Percentiles rank a stretch among this genome's conserved stretches.
phyloP scores from a whole-genome alignment of 2,329 filamentous ascomycete species.

The Arthrobotrys sinensis region DNA sequence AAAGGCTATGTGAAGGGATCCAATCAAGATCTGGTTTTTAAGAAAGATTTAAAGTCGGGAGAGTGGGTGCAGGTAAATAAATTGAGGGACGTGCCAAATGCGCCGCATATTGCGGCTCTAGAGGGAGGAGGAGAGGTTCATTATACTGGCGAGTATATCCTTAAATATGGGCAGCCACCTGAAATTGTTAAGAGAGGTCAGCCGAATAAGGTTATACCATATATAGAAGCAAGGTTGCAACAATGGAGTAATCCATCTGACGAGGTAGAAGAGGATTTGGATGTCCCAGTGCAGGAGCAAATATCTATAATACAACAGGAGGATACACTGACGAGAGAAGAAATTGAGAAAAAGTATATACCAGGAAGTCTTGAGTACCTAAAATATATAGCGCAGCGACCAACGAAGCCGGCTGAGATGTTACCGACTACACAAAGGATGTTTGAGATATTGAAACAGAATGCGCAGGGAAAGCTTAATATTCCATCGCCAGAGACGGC shows the following conservation, averaged over 20 bases:
- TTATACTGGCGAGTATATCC: conserved; percentile 5
- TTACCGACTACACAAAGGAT: conserved; percentile 16
- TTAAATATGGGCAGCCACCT: conserved; percentile 5
- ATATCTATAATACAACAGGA: neutral
- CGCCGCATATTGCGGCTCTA: neutral
- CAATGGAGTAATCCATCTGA: neutral
- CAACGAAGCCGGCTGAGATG: neutral
- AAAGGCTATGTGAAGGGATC: neutral
- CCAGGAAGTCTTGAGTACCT: conserved; percentile 2
- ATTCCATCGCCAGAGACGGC: conserved; percentile 20
- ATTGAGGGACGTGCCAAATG: conserved; percentile 24
- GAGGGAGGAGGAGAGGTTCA: neutral
- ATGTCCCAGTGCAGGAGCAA: neutral
- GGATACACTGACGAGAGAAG: neutral
- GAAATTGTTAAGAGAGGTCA: neutral
- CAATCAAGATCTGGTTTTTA: conserved; percentile 17
- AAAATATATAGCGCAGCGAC: neutral
- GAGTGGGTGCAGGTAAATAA: conserved; percentile 1
- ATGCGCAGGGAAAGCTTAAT: neutral
- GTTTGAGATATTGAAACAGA: conserved; percentile 14
- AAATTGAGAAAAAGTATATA: neutral
- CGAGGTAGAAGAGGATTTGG: neutral
- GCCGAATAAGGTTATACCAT: neutral
- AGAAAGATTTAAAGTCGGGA: neutral
- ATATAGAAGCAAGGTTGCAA: conserved; percentile 4